Conservation (phyloP, 768 basidiomycete genomes). For the Terana coerulea region DNA sequence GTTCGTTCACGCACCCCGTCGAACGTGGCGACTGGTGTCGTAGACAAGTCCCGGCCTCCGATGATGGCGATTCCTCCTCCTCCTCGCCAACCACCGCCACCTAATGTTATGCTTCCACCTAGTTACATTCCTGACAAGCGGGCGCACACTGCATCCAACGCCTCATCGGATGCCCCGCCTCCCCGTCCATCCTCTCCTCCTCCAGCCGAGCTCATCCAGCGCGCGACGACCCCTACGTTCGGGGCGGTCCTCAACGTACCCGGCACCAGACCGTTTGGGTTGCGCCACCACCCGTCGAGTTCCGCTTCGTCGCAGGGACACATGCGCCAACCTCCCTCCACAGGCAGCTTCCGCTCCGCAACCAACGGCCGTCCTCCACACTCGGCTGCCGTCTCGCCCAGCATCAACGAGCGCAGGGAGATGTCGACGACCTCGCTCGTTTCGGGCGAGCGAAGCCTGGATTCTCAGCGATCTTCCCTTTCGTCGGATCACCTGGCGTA, state of each 20-base stretch:
- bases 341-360: conserved; percentile 79
- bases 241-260: conserved; percentile 59
- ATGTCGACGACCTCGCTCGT: conserved; percentile 67
- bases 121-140: conserved; percentile 71
- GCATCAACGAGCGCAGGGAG: conserved; percentile 47
- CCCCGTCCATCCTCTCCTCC: conserved; percentile 91
- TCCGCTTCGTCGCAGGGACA: conserved; percentile 67
- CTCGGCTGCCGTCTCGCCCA: conserved; percentile 45
- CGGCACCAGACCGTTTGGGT: conserved; percentile 39
- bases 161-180: conserved; percentile 62
- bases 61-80: conserved; percentile 79
- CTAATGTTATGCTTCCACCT: conserved; percentile 72
- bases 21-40: conserved; percentile 40
- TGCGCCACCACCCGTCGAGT: conserved; percentile 68
- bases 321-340: conserved; percentile 71
- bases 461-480: conserved; percentile 77
- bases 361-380: conserved; percentile 50
- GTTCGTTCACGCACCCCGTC: conserved; percentile 62
- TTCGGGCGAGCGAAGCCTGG: conserved; percentile 58
- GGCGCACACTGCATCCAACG: conserved; percentile 37
- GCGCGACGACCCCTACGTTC: conserved; percentile 84
- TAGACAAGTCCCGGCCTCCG: conserved; percentile 80
- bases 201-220: conserved; percentile 86
- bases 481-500: conserved; percentile 70
- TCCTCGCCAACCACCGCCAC: conserved; percentile 73